Conservation (phyloP, 1,284 basidiomycete genomes). For the Bjerkandera adusta region DNA sequence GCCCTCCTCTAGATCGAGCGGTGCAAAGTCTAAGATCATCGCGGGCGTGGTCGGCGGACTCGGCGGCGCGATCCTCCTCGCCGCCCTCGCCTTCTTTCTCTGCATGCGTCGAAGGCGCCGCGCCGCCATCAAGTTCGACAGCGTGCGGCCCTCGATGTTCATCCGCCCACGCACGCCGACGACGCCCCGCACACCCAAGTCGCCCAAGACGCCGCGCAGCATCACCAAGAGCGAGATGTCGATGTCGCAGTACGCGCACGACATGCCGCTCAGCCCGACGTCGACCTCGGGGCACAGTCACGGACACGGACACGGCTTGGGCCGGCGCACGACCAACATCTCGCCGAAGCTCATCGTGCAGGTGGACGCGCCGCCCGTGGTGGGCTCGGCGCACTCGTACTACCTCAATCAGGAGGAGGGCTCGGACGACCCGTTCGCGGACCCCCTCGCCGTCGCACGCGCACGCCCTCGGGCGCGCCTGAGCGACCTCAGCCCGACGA, state of each 20-base stretch:
- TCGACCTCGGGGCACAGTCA: neutral
- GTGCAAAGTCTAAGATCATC: conserved; percentile 7
- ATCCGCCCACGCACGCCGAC: conserved; percentile 13
- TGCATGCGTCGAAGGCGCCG: conserved; percentile 19
- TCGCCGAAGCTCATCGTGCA: conserved; percentile 14
- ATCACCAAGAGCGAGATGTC: no score
- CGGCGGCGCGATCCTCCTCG: conserved; percentile 18
- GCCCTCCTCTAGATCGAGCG: neutral
- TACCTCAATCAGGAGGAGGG: conserved; percentile 1
- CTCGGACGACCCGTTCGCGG: conserved; percentile 24
- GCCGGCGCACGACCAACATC: conserved; percentile 3
- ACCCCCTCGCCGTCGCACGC: conserved; percentile 16
- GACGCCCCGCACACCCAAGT: neutral
- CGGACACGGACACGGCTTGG: neutral
- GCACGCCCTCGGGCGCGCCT: conserved; percentile 6
- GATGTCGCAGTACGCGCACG: neutral
- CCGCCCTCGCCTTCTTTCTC: conserved; percentile 15
- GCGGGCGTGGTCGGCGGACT: conserved; percentile 19
- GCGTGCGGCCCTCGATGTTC: conserved; percentile 14
- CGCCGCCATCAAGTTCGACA: conserved; percentile 12
- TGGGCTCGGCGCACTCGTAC: neutral
- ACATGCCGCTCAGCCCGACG: neutral
- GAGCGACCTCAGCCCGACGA: conserved; percentile 9
- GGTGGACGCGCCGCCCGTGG: neutral
- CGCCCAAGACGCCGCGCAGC: neutral